Evolutionary conservation across 2,329 filamentous ascomycete genomes (phyloP), one percentile per base, ranked within the genome.

Genomic region (Phaeosphaeria sp.): DNA sequence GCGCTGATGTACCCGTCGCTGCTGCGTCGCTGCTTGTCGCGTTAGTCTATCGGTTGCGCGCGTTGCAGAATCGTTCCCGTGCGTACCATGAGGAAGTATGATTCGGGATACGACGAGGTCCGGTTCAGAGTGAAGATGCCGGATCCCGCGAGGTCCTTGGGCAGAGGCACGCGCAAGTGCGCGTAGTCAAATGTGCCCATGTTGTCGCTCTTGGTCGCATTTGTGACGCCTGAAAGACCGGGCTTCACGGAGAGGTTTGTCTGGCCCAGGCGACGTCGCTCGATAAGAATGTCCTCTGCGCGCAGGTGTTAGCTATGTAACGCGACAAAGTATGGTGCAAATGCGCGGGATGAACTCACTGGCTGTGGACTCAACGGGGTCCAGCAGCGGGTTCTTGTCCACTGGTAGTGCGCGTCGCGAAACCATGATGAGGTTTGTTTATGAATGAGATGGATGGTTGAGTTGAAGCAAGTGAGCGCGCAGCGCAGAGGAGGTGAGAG

Each of bases 121-220:
- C 89, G 89, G 58, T 89, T 71, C 47, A 73, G 89, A 72, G 91
- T 90, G 82, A 98, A 98, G 71, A 99, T 96, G 73, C 95, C 95
- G 6, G 93, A 97, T 25, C 85, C 85, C 60, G 89, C 87, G 67
- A 98, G 89, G 64, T 95, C 93, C 78, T 93, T 95, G 49, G 95
- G 95, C 47, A 99, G 82, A 15, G 95, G 94, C 59, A 93, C 94
- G 73, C 94, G 91, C 49, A 99, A 84, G 76, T 99, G 95, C 64
- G 93, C 94, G 78, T 99, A 99, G 79, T 98, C 95, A 76, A 99
- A 97, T 47, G 89, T 87, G 51, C 92, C 92, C 59, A 95, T 83
- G 66, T 90, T 88, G 65, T 89, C 84, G 47, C 87, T 83, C 75
- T 92, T 91, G 55, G 88, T 87, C 63, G 92, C 89, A 77, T 88